Percentiles rank a stretch among this genome's conserved stretches.
phyloP scores from a whole-genome alignment of 2,329 filamentous ascomycete genomes.

The Aspergillus tamarii region DNA sequence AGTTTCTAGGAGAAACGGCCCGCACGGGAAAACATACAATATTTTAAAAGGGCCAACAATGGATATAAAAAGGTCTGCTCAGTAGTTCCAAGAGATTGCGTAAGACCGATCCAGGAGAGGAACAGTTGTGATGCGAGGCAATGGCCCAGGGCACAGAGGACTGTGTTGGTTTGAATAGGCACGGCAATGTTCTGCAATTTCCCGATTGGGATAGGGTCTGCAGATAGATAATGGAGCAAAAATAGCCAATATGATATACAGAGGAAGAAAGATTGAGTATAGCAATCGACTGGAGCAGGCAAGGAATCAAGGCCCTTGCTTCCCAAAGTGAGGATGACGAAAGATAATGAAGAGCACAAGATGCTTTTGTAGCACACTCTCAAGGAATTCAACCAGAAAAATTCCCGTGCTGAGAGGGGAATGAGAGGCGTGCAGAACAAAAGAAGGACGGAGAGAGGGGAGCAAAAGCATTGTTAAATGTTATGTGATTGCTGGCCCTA shows the following conservation, averaged over 20 bases:
- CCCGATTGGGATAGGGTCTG: neutral
- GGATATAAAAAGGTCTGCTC: neutral
- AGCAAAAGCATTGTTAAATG: conserved; percentile 33
- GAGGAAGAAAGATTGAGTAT: neutral
- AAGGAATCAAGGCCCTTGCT: conserved; percentile 7
- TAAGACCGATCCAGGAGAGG: neutral
- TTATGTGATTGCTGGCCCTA: conserved; percentile 34
- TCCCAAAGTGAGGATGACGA: conserved; percentile 9
- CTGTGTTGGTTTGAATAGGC: neutral
- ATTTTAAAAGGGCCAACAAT: neutral
- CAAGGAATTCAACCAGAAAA: conserved; percentile 8
- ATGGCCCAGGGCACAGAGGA: neutral
- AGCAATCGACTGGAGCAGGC: neutral
- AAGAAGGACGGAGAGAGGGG: conserved; percentile 20
- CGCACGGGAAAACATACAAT: conserved; percentile 19
- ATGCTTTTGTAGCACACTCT: conserved; percentile 8
- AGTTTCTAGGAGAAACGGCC: conserved; percentile 18
- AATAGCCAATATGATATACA: neutral
- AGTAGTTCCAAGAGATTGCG: neutral
- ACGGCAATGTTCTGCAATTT: neutral
- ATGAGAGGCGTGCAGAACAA: conserved; percentile 13
- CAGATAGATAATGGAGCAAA: neutral
- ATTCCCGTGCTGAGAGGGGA: conserved; percentile 13
- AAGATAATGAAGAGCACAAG: conserved; percentile 1
- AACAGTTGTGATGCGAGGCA: neutral